Base-by-base conservation (phyloP, 2,329 filamentous ascomycete genomes). In the Fusarium pseudoanthophilum region DNA sequence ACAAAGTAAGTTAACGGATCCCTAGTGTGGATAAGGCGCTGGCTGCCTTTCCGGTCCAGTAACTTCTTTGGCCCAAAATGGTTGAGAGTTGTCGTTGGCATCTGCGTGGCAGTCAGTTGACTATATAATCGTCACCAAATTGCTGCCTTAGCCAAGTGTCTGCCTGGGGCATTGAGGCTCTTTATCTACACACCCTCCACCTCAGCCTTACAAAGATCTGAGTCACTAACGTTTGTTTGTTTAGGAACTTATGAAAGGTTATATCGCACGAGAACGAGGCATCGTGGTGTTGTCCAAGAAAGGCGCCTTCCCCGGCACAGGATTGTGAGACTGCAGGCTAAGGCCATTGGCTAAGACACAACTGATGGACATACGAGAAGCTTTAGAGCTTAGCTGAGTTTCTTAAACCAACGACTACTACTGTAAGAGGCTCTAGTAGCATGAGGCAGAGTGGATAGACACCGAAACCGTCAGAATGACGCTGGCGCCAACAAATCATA, bases 211-310 rank as follows among this genome's bases (percentile, higher is more conserved):
- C 52, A 60, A 75, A 72, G 39, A 77, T 64, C 75, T 81, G 78
- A 82, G 67, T 82, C 77, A 81, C 81, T 83, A 71, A 83, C 64
- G 66, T 32, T 46, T 51, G n/a, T 37, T 70, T 66, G 28, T 49
- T 65, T 69, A 97, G 94, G 93, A 93, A 67, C 87, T 96, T 30
- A 97, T 99, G 93, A 99, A 98, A 84, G 96, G 97, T 45, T 99
- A 99, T 83, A 99, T 99, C 75, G 92, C 95, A 37, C 92, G 95
- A 61, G 95, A 97, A 76, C 91, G 93, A 75, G 93, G 92, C 39
- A 95, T 95, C 75, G 93, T 99, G 34, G 96, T 99, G 26, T 84
- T 99, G 64, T 98, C 94, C 82, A 98, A 98, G 83, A 93, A 89
- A 66, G 94, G 93, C 45, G 95, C 96, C 5, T 99, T 99, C 79